phyloP scores from a whole-genome alignment of 2,329 filamentous ascomycete species.

The Phoma herbarum region DNA sequence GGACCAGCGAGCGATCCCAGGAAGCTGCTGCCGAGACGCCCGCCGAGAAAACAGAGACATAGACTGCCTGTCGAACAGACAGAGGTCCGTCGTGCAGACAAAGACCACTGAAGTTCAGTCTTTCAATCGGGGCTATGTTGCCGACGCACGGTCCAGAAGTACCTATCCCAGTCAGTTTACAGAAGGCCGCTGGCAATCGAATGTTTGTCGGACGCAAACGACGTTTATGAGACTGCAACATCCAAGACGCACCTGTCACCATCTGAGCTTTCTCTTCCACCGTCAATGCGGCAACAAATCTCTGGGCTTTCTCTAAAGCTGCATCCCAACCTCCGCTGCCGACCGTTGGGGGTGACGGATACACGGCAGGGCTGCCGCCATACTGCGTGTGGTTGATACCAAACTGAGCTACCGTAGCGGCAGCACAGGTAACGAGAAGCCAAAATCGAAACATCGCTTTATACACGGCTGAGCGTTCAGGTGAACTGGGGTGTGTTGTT shows the following conservation, averaged over 20 bases:
- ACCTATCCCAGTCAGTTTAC: constrained; percentile 14
- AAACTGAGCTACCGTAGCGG: constrained; percentile 28
- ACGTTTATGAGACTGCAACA: no score
- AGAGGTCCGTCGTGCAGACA: constrained; percentile 54
- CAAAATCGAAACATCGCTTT: constrained; percentile 8
- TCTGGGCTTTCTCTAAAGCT: constrained; percentile 32
- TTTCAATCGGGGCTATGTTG: constrained; percentile 47
- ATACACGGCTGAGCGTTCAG: no score
- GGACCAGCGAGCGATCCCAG: constrained; percentile 7
- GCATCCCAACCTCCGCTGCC: constrained; percentile 39
- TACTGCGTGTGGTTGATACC: constrained; percentile 35
- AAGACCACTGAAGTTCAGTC: constrained; percentile 52
- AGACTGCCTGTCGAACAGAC: constrained; percentile 39
- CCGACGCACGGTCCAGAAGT: constrained; percentile 44
- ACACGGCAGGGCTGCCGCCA: constrained; percentile 38
- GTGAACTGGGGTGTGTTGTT: no score
- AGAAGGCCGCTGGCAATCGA: neutral
- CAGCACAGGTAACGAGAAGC: neutral
- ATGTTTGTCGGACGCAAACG: no score
- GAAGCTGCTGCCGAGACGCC: constrained; percentile 6
- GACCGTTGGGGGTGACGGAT: constrained; percentile 38
- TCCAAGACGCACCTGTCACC: constrained; percentile 33
- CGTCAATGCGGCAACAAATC: constrained; percentile 32
- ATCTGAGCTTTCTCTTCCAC: constrained; percentile 39
- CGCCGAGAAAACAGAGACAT: constrained; percentile 10